Conservation (phyloP, 179 eudicot species). For the Actinidia arguta region DNA sequence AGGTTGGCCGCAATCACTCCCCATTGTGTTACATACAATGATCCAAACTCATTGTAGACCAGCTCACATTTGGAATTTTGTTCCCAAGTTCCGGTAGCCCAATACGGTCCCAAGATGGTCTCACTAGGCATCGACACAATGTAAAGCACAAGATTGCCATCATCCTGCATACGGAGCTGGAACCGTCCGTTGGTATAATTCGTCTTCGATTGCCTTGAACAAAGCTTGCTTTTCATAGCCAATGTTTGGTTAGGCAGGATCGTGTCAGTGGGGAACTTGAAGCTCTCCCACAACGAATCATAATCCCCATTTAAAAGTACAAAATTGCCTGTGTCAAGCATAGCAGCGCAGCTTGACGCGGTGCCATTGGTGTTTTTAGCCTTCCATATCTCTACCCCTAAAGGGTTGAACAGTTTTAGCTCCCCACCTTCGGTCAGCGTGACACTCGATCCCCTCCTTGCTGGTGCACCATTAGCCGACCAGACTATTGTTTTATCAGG, state of each 20-base stretch:
- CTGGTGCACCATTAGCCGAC: conserved; percentile 15
- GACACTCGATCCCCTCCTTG: conserved; percentile 24
- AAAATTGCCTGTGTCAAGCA: conserved; percentile 28
- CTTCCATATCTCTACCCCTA: conserved; percentile 6
- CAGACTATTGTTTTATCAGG: conserved; percentile 28
- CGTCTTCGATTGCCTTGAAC: neutral
- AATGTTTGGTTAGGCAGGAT: conserved; percentile 20
- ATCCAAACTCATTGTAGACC: neutral
- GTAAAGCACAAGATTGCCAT: conserved; percentile 2
- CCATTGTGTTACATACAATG: neutral
- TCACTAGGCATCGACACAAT: neutral
- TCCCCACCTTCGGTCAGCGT: conserved; percentile 10
- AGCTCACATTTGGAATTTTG: neutral
- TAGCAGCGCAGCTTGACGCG: neutral
- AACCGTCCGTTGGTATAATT: conserved; percentile 24
- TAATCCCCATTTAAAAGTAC: conserved; percentile 9
- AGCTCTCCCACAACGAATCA: conserved; percentile 22
- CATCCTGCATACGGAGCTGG: neutral
- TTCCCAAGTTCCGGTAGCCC: too few relatives aligned
- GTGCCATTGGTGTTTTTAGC: neutral
- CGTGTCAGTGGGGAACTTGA: conserved; percentile 26
- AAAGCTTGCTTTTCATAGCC: neutral
- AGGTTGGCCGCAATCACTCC: neutral
- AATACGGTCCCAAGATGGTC: too few relatives aligned
- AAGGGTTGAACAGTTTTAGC: neutral